Base-by-base conservation (phyloP, 495 filamentous ascomycete species). In the Penicillium turbatum region DNA sequence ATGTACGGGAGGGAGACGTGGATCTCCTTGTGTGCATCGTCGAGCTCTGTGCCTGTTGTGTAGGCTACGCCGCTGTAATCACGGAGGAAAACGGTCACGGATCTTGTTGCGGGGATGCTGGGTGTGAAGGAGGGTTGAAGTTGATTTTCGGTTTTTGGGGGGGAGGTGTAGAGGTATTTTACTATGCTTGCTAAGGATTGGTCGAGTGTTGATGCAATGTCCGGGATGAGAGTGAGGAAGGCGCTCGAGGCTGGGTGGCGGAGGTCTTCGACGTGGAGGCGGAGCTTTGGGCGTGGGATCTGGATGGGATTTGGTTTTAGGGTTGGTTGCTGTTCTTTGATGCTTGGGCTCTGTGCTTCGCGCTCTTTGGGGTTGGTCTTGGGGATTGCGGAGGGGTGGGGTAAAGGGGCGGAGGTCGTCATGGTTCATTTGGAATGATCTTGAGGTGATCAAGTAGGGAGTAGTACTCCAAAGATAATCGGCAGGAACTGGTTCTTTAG, bases 21-120 rank as follows among this genome's bases (percentile, higher is more conserved):
- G 52, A 98, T 96, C 63, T 96, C 90, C 64, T 98, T 97, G 74
- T 97, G 90, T 64, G 95, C 89, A 38, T 80, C 53, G 70, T 97
- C 92, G 6, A 96, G 78, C 34, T 91, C 88, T 12, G 73, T 82
- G 55, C 92, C 89, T 0, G 80, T 88, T 4, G 93, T 98, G 69
- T 96, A 93, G 31, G 93, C 93, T 7, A 97, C 85, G 15, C 91
- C 92, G 38, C 59, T 72, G 78, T 95, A 90, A 46, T 84, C 73
- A 5, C 86, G 83, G 12, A 97, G 78, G 56, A 95, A 76, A n/a
- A 97, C 67, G 0, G 91, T 96, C n/a, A 97, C 82, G 16, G 89
- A 93, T 36, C 90, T 86, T 7, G 78, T 86, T 27, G 69, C 65
- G 5, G 81, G 82, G 21, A 81, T 69, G 32, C 45, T 62, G 0